Evolutionary conservation across 257 asterid genomes (phyloP).

Genomic region (Knoxia roxburghii): DNA sequence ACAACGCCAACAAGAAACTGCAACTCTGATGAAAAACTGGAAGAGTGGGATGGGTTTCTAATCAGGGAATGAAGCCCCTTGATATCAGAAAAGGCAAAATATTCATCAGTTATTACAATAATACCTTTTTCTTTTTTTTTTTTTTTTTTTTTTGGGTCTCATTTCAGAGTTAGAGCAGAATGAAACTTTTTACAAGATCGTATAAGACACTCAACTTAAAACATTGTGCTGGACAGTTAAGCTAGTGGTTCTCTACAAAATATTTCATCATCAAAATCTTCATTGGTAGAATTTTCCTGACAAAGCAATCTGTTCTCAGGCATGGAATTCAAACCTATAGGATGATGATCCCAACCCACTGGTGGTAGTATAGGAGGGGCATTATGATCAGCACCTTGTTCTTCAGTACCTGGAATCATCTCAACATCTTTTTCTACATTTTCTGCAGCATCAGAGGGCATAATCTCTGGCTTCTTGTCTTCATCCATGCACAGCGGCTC

Average conservation of each 20-base stretch:
- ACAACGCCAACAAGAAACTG: no score
- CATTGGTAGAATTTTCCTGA: conserved; percentile 74
- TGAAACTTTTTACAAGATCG: conserved; percentile 7
- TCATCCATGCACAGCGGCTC: conserved; percentile 52
- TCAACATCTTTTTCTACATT: conserved; percentile 47
- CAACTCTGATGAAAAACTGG: no score
- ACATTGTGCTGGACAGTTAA: conserved; percentile 3
- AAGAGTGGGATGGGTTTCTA: neutral
- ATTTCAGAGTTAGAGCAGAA: no score
- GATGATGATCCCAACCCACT: conserved; percentile 41
- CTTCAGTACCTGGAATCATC: conserved; percentile 39
- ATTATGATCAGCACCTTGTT: conserved; percentile 31
- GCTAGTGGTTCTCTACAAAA: conserved; percentile 56
- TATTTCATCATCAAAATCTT: conserved; percentile 64
- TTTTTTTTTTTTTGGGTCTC: neutral
- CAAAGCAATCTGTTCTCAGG: conserved; percentile 57
- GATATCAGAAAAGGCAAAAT: neutral
- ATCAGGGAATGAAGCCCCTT: no score
- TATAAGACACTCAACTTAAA: neutral
- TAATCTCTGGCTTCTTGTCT: conserved; percentile 52
- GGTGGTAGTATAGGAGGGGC: conserved; percentile 29
- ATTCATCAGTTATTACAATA: neutral
- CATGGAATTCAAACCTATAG: conserved; percentile 36
- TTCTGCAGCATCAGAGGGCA: conserved; percentile 42
- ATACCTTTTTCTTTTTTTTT: no score